Evolutionary conservation across 345 rosid genomes (phyloP), one percentile per base, ranked within the genome.

Genomic region (Arabis hirsuta): DNA sequence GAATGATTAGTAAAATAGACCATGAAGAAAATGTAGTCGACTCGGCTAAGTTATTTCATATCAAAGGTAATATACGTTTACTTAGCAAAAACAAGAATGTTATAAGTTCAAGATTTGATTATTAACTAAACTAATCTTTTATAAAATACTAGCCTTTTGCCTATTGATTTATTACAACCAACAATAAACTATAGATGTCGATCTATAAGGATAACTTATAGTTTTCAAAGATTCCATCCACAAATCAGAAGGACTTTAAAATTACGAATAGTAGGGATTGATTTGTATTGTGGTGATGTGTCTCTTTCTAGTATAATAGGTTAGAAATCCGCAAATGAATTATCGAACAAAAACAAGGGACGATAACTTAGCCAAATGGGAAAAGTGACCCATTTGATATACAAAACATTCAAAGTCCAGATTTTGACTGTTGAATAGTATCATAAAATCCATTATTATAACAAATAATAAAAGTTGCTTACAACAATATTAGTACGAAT

Each of bases 381-480:
- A 66, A 66, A 54, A 39, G 61, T 57, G 67, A 26, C 60, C 0
- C 38, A 29, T 57, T 39, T 67, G 62, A 74, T 22, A 4, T 65
- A 47, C 10, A 65, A 13, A 51, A 59, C 62, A 74, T 52, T 74
- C 73, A 74, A 74, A 74, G 78, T 74, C 73, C 55, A 42, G 46
- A 60, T 42, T 74, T 74, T 59, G 73, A 74, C 73, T 67, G 56
- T 74, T 74, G 78, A 74, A 74, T 41, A 52, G 42, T 51, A 67
- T 42, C 68, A 51, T 14, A 41, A 31, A 50, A 1, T 11, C 2
- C 26, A 73, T 56, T 64, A 44, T 11, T 65, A 6, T 47, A 24
- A 5, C 2, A 47, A 12, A 26, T 54, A 46, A 6, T 38, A 39
- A 51, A 65, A 65, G 61, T 60, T 19, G 67, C 41, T 54, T n/a